Percentiles rank a stretch among this genome's conserved stretches.
Evolutionary conservation across 306 rosid species (phyloP).

Genomic region (Rosa lucieae): DNA sequence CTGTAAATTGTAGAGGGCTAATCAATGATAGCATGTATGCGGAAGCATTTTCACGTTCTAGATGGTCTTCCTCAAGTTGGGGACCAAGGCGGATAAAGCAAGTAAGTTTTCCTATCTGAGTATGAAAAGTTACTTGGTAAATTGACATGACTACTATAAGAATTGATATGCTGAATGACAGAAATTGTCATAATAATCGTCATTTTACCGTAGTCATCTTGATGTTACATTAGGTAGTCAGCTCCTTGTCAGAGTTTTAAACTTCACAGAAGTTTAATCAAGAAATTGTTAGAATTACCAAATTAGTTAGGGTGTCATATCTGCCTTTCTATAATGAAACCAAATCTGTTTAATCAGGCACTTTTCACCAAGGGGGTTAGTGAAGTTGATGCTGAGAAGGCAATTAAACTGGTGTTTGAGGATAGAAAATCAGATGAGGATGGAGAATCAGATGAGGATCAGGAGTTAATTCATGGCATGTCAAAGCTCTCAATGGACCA

Average conservation of each 20-base stretch:
- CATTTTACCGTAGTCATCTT: not conserved
- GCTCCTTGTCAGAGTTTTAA: not conserved
- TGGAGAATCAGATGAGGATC: constrained; percentile 18
- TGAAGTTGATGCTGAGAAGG: constrained; percentile 66
- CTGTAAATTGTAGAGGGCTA: constrained; percentile 59
- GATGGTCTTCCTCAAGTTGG: constrained; percentile 94
- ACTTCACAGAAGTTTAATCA: not conserved
- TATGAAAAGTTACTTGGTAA: not conserved
- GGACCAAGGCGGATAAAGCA: constrained; percentile 86
- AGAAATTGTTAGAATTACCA: not conserved
- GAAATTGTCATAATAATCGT: not conserved
- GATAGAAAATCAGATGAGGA: constrained; percentile 6
- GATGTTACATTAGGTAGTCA: constrained; percentile 1
- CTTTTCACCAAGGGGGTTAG: constrained; percentile 79
- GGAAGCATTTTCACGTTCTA: constrained; percentile 68
- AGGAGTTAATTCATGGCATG: constrained; percentile 33
- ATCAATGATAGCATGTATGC: constrained; percentile 62
- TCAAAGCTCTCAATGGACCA: constrained; percentile 60
- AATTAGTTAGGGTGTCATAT: constrained; percentile 14
- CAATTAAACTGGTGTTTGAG: constrained; percentile 47
- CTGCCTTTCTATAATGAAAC: constrained; percentile 15
- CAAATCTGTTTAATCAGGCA: constrained; percentile 58
- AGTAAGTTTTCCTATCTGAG: constrained; percentile 38
- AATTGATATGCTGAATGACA: not conserved
- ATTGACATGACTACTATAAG: not conserved